Base-by-base conservation (phyloP, 306 rosid species). In the Corylus heterophylla region DNA sequence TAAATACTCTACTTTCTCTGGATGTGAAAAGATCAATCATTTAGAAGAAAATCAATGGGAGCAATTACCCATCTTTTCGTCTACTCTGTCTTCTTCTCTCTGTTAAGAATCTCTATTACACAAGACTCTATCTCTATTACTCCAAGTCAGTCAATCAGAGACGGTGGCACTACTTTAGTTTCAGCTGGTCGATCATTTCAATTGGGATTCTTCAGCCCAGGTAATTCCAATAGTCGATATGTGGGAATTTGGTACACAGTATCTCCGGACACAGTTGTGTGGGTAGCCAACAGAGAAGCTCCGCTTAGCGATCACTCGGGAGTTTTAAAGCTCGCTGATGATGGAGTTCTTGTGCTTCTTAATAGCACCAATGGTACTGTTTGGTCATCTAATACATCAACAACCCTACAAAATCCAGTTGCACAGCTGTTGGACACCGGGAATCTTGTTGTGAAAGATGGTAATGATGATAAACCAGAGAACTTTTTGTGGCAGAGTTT, bases 201-300 rank as follows among this genome's bases (percentile, higher is more conserved):
- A 74, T 77, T 89, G 78, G 89, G 94, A 68, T 90, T 90, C 89
- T 83, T 88, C 87, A 76, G 80, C 77, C 86, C 89, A 18, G 86
- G 89, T 31, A 74, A 58, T 69, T 86, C 90, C 74, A 75, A 63
- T 20, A 75, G 78, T 4, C 84, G 82, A 49, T 86, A 88, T 72
- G 42, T 89, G 42, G 93, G 92, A 16, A 87, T 91, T 11, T 88
- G 93, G 92, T 88, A 85, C 81, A 82, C 82, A 62, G 83, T 84
- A 51, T 76, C 87, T 2, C 6, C 55, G 18, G 62, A 7, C 31
- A 85, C 82, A 0, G 47, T 78, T 29, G 92, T 89, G 69, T 91
- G 92, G 96, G 93, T 91, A 11, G 90, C 96, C 17, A 89, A 91
- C 14, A 25, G 86, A 0, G 76, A 72, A 14, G 77, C 75, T 48